Base-by-base conservation (phyloP, 2,329 filamentous ascomycete species). In the Aspergillus glaucus region DNA sequence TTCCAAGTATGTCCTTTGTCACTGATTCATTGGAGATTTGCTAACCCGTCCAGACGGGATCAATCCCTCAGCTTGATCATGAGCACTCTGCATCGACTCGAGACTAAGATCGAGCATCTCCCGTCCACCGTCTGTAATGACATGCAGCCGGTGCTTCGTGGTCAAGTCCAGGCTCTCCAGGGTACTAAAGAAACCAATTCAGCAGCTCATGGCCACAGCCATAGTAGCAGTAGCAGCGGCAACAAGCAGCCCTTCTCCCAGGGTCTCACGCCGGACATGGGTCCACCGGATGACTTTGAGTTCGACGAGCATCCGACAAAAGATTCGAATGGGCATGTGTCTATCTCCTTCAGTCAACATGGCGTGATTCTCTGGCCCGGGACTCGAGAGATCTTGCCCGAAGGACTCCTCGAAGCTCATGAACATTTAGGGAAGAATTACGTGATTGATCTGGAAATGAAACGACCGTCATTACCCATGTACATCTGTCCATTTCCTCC, bases 51-150 rank as follows among this genome's bases (percentile, higher is more conserved):
- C 10, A 76, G 74, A 54, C 78, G 76, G 46, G 77, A 79, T 49
- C 75, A 78, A 47, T 78, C 77, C 3, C 71, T 79, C 58, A 70
- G 73, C 22, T 72, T 78, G 59, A 77, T 79, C 26, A 78, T 79
- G 61, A 79, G 77, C 55, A 76, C 76, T 9, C 70, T 79, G 21
- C 71, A 76, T 60, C 69, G 77, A 10, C 67, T 79, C 15, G 77
- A 79, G 58, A 67, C 70, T 4, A 79, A 79, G 56, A 65, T 79
- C 36, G 76, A 79, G 55, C 68, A 71, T 46, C 60, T 77, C 12
- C 73, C 75, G 1, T 58, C 52, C 3, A 57, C 60, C 5, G 55
- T 70, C 26, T 52, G 56, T 15, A 57, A 55, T 45, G 63, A 69
- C 19, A 52, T 68, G 14, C 45, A 64, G 54, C 49, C 68, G 53